A percentile compares a stretch with the other conserved stretches of the same genome.
Evolutionary conservation across 495 filamentous ascomycete genomes (phyloP).

Genomic region (Xylaria grammica): DNA sequence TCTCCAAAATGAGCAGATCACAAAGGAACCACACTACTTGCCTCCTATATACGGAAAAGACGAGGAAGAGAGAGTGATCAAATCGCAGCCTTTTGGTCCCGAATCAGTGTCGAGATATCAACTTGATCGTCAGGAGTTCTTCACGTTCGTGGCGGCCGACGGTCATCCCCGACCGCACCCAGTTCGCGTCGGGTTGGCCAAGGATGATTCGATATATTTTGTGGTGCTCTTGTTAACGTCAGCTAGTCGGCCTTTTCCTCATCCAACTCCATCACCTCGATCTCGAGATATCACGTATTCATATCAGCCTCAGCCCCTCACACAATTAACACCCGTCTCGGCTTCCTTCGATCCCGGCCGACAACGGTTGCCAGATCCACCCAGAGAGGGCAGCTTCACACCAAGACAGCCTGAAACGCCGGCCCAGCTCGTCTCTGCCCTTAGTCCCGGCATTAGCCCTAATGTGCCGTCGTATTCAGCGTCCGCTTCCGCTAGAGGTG

Average conservation of each 20-base stretch:
- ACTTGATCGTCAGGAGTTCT: constrained; percentile 52
- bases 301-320: constrained; percentile 49
- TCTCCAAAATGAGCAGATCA: constrained; percentile 54
- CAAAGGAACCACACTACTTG: constrained; percentile 59
- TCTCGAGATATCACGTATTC: constrained; percentile 50
- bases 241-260: constrained; percentile 40
- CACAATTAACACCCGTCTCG: constrained; percentile 49
- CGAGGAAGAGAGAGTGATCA: constrained; percentile 55
- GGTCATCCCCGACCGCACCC: constrained; percentile 49
- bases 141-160: constrained; percentile 54
- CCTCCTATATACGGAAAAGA: constrained; percentile 58
- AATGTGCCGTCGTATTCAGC: constrained; percentile 43
- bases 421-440: constrained; percentile 36
- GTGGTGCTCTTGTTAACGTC: constrained; percentile 51
- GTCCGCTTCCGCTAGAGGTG: constrained; percentile 42
- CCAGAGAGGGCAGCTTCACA: constrained; percentile 37
- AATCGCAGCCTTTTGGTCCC: constrained; percentile 49
- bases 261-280: constrained; percentile 54
- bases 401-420: constrained; percentile 42
- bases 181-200: constrained; percentile 55
- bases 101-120: constrained; percentile 53
- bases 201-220: constrained; percentile 59
- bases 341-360: constrained; percentile 49
- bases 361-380: constrained; percentile 40
- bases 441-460: constrained; percentile 34